Evolutionary conservation across 148 eudicot genomes (phyloP).

Genomic region (Rheum nobile): DNA sequence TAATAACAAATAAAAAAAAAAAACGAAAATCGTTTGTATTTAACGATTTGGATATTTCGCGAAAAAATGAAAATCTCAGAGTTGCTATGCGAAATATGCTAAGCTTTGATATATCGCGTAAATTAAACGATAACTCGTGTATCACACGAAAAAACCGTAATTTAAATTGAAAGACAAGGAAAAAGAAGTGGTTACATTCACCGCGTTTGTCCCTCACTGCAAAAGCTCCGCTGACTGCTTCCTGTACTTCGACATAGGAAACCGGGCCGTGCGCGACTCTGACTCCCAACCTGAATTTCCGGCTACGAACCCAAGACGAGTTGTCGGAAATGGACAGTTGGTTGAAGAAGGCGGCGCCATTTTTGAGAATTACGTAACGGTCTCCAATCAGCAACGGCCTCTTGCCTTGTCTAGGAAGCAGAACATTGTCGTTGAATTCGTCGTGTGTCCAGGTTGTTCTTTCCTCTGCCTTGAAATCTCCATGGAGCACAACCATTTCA

Average conservation of each 20-base stretch:
- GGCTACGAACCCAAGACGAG: conserved; percentile 40
- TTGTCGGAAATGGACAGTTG: conserved; percentile 45
- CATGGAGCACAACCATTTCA: conserved; percentile 49
- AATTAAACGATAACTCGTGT: too few species aligned
- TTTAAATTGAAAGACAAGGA: neutral
- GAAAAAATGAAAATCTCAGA: too few species aligned
- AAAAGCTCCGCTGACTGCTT: conserved; percentile 42
- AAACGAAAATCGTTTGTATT: too few species aligned
- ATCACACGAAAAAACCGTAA: too few species aligned
- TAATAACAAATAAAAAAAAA: too few species aligned
- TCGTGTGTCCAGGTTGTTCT: conserved; percentile 32
- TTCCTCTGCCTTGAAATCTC: conserved; percentile 49
- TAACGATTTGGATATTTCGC: too few species aligned
- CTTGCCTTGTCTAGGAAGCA: conserved; percentile 43
- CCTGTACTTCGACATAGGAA: conserved; percentile 26
- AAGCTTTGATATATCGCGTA: too few species aligned
- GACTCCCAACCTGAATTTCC: conserved; percentile 50
- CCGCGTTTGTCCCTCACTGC: conserved; percentile 52
- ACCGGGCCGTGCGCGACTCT: conserved; percentile 21
- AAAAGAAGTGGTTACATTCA: conserved; percentile 28
- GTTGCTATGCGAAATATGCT: too few species aligned
- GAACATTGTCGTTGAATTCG: conserved; percentile 38
- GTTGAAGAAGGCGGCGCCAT: conserved; percentile 30
- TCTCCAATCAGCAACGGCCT: conserved; percentile 47
- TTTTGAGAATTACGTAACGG: conserved; percentile 16